Evolutionary conservation across 768 basidiomycete genomes (phyloP).

Genomic region (Mrakia gelida): DNA sequence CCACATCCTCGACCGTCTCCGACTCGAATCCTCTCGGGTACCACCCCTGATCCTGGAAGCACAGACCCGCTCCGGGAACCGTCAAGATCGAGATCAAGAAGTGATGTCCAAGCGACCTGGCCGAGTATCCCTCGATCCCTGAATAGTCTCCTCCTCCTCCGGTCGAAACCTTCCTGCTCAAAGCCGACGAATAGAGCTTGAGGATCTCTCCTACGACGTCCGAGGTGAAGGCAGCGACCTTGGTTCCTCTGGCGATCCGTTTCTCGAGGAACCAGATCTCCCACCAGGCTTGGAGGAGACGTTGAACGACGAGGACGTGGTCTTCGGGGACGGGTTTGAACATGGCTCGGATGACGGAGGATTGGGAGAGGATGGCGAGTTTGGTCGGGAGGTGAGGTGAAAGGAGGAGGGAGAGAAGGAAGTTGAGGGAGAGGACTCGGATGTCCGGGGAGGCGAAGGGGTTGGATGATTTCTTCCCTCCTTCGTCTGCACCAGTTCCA

Average conservation of each 20-base stretch:
- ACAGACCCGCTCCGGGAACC: constrained; percentile 73
- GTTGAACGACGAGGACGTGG: constrained; percentile 55
- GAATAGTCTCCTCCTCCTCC: constrained; percentile 51
- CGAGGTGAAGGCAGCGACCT: constrained; percentile 69
- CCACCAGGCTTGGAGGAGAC: constrained; percentile 70
- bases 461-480: background rate
- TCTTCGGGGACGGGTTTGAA: constrained; percentile 28
- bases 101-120: constrained; percentile 64
- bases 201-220: constrained; percentile 53
- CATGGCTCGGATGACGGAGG: constrained; percentile 26
- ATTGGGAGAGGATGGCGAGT: constrained; percentile 29
- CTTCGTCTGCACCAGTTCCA: background rate
- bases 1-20: constrained; percentile 45
- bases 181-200: constrained; percentile 66
- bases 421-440: constrained; percentile 66
- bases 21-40: constrained; percentile 64
- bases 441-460: constrained; percentile 56
- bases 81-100: constrained; percentile 81
- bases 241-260: constrained; percentile 65
- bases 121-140: constrained; percentile 17
- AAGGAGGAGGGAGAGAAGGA: constrained; percentile 69
- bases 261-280: constrained; percentile 68
- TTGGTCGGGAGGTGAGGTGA: constrained; percentile 33
- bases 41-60: constrained; percentile 87
- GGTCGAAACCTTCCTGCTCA: constrained; percentile 51